Evolutionary conservation across 495 filamentous ascomycete species (phyloP).

Genomic region (Niebla homalea): DNA sequence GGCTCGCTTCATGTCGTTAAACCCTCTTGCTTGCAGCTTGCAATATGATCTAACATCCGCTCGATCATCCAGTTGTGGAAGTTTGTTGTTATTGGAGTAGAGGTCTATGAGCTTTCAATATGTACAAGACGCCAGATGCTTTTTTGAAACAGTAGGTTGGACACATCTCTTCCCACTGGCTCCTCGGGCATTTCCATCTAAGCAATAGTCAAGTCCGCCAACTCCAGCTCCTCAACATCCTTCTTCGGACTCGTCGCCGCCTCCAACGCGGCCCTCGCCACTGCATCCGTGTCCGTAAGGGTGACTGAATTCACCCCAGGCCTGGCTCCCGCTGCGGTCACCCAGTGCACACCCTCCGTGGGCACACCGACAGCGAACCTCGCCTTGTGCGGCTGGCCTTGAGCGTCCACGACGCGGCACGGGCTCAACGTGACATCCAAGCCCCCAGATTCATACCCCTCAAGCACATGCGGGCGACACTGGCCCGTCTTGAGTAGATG

Average conservation of each 20-base stretch:
- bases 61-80: too few species aligned
- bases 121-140: too few species aligned
- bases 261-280: neutral
- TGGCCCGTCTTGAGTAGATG: constrained; percentile 12
- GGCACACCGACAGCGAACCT: constrained; percentile 8
- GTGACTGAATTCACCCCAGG: constrained; percentile 6
- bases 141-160: too few species aligned
- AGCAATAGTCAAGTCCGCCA: neutral
- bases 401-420: neutral
- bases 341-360: constrained; percentile 11
- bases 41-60: too few species aligned
- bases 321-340: constrained; percentile 7
- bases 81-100: too few species aligned
- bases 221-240: neutral
- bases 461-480: constrained; percentile 5
- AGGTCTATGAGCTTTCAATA: too few species aligned
- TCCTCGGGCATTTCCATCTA: too few species aligned
- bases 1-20: too few species aligned
- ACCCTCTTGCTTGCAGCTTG: too few species aligned
- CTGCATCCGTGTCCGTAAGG: constrained; percentile 5
- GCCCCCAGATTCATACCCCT: neutral
- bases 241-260: neutral
- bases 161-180: too few species aligned
- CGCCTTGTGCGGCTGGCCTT: neutral
- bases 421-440: neutral